Evolutionary conservation across 495 filamentous ascomycete species (phyloP).

Genomic region (Aspergillus conjunctus): DNA sequence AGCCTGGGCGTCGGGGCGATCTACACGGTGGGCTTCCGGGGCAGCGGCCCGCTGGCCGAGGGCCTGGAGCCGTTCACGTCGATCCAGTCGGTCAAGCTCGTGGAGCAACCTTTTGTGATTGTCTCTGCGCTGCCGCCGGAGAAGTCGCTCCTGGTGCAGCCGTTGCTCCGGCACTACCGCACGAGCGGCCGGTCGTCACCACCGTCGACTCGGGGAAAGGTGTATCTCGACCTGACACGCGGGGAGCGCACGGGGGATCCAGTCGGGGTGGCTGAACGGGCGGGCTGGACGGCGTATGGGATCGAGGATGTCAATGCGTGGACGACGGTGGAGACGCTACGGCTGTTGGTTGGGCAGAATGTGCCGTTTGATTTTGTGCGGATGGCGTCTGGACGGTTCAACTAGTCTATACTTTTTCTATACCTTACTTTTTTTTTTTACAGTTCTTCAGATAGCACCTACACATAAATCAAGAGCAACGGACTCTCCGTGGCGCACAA

Average conservation of each 20-base stretch:
- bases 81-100: constrained; percentile 73
- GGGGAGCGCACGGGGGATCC: constrained; percentile 70
- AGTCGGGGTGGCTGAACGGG: constrained; percentile 63
- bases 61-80: constrained; percentile 78
- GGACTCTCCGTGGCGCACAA: constrained; percentile 26
- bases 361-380: constrained; percentile 85
- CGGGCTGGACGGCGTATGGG: constrained; percentile 78
- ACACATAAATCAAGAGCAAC: background rate
- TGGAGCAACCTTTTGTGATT: constrained; percentile 77
- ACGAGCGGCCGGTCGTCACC: constrained; percentile 46
- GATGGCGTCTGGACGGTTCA: constrained; percentile 72
- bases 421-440: background rate
- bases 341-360: constrained; percentile 79
- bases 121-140: constrained; percentile 76
- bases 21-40: constrained; percentile 81
- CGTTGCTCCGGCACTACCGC: constrained; percentile 68
- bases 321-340: constrained; percentile 77
- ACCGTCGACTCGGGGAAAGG: constrained; percentile 62
- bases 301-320: constrained; percentile 77
- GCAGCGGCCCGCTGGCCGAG: constrained; percentile 60
- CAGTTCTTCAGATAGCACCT: background rate
- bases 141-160: constrained; percentile 77
- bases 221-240: constrained; percentile 78
- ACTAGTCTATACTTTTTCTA: constrained; percentile 37
- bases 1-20: constrained; percentile 75